A percentile compares a stretch with the other conserved stretches of the same genome.
phyloP scores from a whole-genome alignment of 768 basidiomycete genomes.

The Boletellus ananiceps region DNA sequence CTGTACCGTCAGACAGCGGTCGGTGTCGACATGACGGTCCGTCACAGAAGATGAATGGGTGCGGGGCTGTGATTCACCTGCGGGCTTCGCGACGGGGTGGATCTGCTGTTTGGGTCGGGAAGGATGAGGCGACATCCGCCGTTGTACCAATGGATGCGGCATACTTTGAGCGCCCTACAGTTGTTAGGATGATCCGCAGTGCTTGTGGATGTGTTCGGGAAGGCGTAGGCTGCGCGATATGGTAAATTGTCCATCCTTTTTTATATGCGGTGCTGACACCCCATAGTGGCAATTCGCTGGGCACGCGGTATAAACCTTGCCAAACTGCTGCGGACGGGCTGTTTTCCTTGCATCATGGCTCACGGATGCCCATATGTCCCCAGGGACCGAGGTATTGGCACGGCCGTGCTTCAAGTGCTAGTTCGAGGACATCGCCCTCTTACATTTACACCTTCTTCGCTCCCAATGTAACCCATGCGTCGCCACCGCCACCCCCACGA shows the following conservation, averaged over 20 bases:
- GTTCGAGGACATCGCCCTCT: constrained; percentile 15
- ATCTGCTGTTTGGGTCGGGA: constrained; percentile 56
- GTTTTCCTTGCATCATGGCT: constrained; percentile 22
- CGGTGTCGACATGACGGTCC: constrained; percentile 6
- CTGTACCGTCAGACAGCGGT: constrained; percentile 20
- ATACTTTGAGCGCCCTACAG: constrained; percentile 52
- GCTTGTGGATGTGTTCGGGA: constrained; percentile 65
- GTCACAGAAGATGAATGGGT: constrained; percentile 44
- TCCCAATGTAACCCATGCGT: constrained; percentile 37
- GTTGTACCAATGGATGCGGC: constrained; percentile 53
- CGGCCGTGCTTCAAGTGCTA: constrained; percentile 13
- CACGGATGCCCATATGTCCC: constrained; percentile 29
- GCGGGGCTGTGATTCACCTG: constrained; percentile 58
- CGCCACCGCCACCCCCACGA: constrained; percentile 9
- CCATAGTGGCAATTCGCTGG: constrained; percentile 59
- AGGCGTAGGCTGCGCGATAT: constrained; percentile 61
- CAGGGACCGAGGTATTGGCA: constrained; percentile 44
- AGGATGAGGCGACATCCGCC: constrained; percentile 43
- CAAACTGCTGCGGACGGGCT: constrained; percentile 50
- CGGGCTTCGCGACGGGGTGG: constrained; percentile 49
- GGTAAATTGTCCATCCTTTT: constrained; percentile 32
- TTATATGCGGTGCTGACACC: constrained; percentile 9
- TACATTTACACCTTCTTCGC: constrained; percentile 48
- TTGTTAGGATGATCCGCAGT: constrained; percentile 48
- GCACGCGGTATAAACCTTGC: constrained; percentile 59